These are phyloP conservation scores for Helenozyma baotianmanensis DNA, from an alignment of 805 yeast species.

Conservation along the genomic window DNA sequence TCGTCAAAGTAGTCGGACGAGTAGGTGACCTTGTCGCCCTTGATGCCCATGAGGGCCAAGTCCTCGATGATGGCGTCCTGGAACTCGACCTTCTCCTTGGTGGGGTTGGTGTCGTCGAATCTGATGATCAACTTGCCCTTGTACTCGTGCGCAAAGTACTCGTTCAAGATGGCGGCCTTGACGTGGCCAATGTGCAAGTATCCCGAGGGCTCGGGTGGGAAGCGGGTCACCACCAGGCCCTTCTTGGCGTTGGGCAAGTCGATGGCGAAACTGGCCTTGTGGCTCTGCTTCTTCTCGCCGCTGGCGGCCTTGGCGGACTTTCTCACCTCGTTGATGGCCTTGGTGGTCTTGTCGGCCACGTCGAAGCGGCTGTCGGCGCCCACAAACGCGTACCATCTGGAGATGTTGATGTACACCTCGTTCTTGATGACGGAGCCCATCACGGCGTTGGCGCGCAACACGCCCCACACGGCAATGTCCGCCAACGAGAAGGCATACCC, in stretches of 20 bases:
- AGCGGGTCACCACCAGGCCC: conserved; percentile 96
- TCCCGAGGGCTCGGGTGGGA: conserved; percentile 99
- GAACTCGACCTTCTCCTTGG: conserved; percentile 92
- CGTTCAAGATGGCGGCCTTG: conserved; percentile 94
- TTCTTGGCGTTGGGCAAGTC: conserved; percentile 85
- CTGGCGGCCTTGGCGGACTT: conserved; percentile 51
- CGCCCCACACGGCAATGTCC: conserved; percentile 92
- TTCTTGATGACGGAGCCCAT: conserved; percentile 87
- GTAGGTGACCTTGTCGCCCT: conserved; percentile 83
- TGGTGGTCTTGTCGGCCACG: conserved; percentile 59
- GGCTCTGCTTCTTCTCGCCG: conserved; percentile 75
- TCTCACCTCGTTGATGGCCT: conserved; percentile 68
- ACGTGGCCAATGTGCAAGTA: conserved; percentile 99
- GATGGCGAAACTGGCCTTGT: conserved; percentile 93
- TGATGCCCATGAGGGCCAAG: conserved; percentile 82
- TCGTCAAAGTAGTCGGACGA: conserved; percentile 91
- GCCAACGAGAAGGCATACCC: conserved; percentile 70
- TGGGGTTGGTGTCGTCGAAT: conserved; percentile 97
- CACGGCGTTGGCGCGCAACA: conserved; percentile 85
- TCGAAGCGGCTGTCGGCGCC: conserved; percentile 59
- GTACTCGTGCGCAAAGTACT: conserved; percentile 92
- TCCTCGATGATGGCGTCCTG: conserved; percentile 94
- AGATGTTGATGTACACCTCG: conserved; percentile 76
- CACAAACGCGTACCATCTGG: conserved; percentile 90
- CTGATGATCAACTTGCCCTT: conserved; percentile 95